Base-by-base conservation (phyloP, 2,329 filamentous ascomycete species). In the Fusarium luffae region DNA sequence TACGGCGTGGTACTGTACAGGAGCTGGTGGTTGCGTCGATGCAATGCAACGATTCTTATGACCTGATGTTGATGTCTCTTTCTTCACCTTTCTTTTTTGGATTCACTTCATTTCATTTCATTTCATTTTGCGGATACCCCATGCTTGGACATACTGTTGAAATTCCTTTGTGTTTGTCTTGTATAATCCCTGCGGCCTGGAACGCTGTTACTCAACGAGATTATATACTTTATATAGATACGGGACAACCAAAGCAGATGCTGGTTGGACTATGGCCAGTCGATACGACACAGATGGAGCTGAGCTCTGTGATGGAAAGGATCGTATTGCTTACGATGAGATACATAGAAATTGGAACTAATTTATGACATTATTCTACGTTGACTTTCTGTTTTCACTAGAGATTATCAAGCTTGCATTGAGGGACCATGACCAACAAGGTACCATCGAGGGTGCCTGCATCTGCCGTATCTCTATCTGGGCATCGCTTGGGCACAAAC, bases 31-130 rank as follows among this genome's bases (percentile, higher is more conserved):
- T 55, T 59, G 60, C 52, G 55, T 60, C 66, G 66, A 62, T 56
- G 65, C 63, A 47, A 73, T 71, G 62, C 68, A 69, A 61, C 65
- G 69, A 71, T 68, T 57, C 61, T 67, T 63, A 72, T 70, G 71
- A 72, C 58, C 65, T 69, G 61, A 71, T 69, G 68, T 63, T 69
- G 34, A 37, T 37, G 34, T 23, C 32, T 34, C 23, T 27, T 52
- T 52, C 41, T 27, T 41, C 41, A 21, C 49, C 49, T 34, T 50
- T 49, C 18, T 59, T 59, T 60, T 54, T 63, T 61, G 54, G 63
- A 63, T 64, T 66, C 50, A 69, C 68, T 59, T 66, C 32, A 34
- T 34, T 34, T 65, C 32, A 34, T 34, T 34, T 23, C 21, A 23
- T 23, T 23, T 37, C 32, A 37, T 37, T 37, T 18, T 70, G 67